Evolutionary conservation across 257 asterid genomes (phyloP), one percentile per base, ranked within the genome.

Genomic region (Hygrophila difformis): DNA sequence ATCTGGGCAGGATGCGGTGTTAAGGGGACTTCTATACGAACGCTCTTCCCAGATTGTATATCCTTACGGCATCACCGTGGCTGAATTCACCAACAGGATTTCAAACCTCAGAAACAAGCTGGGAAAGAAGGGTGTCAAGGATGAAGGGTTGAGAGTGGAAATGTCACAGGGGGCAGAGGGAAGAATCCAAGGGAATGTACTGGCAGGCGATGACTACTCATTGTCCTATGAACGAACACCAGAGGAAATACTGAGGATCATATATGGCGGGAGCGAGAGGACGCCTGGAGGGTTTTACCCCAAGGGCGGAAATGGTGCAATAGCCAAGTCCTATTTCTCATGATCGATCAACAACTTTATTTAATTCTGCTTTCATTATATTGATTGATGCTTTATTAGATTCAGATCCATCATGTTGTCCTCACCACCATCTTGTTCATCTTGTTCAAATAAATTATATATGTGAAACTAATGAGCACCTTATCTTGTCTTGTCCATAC

Each of bases 251-350:
- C 71, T 89, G 0, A 51, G 93, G 18, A 85, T 89, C 19, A 80
- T 82, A 7, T 82, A 85, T 3, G 81, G 78, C 12, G 93, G 91
- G 4, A 43, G 60, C 0, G 93, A 82, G 53, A 57, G 45, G 14
- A 12, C 12, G 8, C 79, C 96, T 0, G 96, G 96, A 1, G 93
- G 87, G 0, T 85, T 89, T 64, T 89, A 69, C 68, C 97, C 97
- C 8, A 33, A 63, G 2, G 94, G 94, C 8, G 94, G 64, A 12
- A 45, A 57, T 14, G 96, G 96, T 6, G 16, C 42, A 12, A 89
- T 89, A 13, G 96, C 97, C 11, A 59, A 39, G 39, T 81, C 96
- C 0, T 28, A 61, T 49, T 40, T 72, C n/a, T n/a, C n/a, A n/a
- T n/a, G n/a, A n/a, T n/a, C n/a, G n/a, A n/a, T n/a, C n/a, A n/a